Percentiles rank a stretch among this genome's conserved stretches.
These are phyloP conservation scores for Echria macrotheca DNA, from an alignment of 495 filamentous ascomycete species.

Conservation along the genomic window DNA sequence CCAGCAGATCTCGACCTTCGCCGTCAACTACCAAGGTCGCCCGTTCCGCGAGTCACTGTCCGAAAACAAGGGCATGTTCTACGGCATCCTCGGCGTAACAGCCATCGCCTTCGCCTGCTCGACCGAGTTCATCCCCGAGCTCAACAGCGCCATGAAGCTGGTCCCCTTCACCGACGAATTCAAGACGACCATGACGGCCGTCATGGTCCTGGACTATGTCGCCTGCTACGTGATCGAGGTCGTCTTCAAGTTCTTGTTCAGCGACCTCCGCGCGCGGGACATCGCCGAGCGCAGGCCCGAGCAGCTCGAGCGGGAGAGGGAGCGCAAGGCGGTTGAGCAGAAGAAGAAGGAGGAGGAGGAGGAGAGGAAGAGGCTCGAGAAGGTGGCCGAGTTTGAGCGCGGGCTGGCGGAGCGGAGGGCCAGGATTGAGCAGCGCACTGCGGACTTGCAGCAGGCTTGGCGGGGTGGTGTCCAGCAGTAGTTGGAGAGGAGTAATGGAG, in stretches of 20 bases:
- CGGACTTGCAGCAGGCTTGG: not conserved
- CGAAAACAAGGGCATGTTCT: slow-evolving; percentile 98
- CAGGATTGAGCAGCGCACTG: slow-evolving; percentile 26
- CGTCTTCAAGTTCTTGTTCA: slow-evolving; percentile 77
- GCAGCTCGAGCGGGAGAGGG: slow-evolving; percentile 73
- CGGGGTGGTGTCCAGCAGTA: not conserved
- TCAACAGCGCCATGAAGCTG: slow-evolving; percentile 88
- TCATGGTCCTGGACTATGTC: slow-evolving; percentile 86
- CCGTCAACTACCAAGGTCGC: slow-evolving; percentile 98
- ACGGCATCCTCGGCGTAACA: slow-evolving; percentile 82
- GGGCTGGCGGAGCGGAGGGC: slow-evolving; percentile 35
- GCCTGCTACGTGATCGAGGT: slow-evolving; percentile 89
- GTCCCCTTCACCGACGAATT: slow-evolving; percentile 91
- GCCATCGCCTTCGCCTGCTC: slow-evolving; percentile 92
- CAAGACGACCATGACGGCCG: slow-evolving; percentile 73
- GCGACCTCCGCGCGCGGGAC: slow-evolving; percentile 89
- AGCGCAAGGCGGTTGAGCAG: slow-evolving; percentile 58
- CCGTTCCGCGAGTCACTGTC: slow-evolving; percentile 94
- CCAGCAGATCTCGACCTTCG: slow-evolving; percentile 98
- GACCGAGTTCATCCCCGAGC: slow-evolving; percentile 90
- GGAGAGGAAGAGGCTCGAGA: slow-evolving; percentile 44
- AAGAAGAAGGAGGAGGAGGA: slow-evolving; percentile 48
- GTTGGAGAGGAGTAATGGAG: too few relatives aligned
- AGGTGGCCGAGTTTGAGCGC: slow-evolving; percentile 48
- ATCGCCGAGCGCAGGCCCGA: slow-evolving; percentile 83